phyloP scores from a whole-genome alignment of 176 grass and related monocot genomes.

The Rhynchospora pubera region DNA sequence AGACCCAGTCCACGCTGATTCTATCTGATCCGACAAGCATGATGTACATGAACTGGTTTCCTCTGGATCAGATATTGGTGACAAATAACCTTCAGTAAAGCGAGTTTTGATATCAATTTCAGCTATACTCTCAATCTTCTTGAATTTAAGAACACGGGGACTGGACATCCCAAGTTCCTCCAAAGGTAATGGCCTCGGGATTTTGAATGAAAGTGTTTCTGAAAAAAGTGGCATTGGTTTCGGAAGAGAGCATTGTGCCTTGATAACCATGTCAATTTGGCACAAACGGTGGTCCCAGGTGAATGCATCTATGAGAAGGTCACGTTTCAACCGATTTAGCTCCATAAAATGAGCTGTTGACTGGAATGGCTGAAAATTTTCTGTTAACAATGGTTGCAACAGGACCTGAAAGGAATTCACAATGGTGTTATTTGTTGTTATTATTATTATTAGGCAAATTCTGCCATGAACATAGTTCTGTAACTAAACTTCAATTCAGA shows the following conservation, averaged over 20 bases:
- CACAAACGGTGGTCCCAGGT: constrained; percentile 60
- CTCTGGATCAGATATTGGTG: constrained; percentile 28
- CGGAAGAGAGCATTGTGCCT: constrained; percentile 24
- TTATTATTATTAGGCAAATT: too few species aligned
- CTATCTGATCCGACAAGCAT: constrained; percentile 85
- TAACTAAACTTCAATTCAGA: too few species aligned
- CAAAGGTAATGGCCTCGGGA: constrained; percentile 32
- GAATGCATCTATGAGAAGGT: constrained; percentile 63
- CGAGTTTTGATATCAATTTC: constrained; percentile 37
- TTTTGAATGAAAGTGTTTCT: constrained; percentile 32
- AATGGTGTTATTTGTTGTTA: too few species aligned
- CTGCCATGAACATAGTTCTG: too few species aligned
- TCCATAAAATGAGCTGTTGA: constrained; percentile 66
- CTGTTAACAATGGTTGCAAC: constrained; percentile 50
- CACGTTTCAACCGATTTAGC: constrained; percentile 63
- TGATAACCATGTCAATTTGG: constrained; percentile 46
- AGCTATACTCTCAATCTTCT: constrained; percentile 21
- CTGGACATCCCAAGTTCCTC: constrained; percentile 25
- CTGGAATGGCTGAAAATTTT: constrained; percentile 31
- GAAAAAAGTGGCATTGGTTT: constrained; percentile 16
- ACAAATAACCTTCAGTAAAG: constrained; percentile 31
- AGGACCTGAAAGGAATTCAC: constrained; percentile 36
- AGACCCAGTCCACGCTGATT: constrained; percentile 81
- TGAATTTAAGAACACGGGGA: constrained; percentile 4
- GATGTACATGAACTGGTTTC: constrained; percentile 43